Evolutionary conservation across 2,329 filamentous ascomycete species (phyloP).

Genomic region (Berkeleyomyces rouxiae): DNA sequence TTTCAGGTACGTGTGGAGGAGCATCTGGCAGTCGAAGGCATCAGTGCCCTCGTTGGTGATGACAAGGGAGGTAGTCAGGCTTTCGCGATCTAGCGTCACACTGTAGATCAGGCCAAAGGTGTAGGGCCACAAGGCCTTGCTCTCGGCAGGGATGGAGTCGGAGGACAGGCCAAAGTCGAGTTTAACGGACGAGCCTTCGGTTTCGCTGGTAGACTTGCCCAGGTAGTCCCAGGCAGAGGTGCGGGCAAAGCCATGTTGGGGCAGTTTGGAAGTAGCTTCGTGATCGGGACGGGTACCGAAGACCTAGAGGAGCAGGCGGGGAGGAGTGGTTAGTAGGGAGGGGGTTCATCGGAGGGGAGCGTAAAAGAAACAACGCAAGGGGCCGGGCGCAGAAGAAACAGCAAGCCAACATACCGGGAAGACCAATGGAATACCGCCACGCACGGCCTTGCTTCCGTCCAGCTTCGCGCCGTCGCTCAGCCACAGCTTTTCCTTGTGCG

Average conservation of each 20-base stretch:
- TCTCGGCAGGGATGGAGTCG: slow-evolving; percentile 50
- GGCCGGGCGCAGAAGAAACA: neutral
- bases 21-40: slow-evolving; percentile 77
- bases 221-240: slow-evolving; percentile 86
- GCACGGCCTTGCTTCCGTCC: slow-evolving; percentile 76
- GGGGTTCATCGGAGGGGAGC: neutral
- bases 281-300: slow-evolving; percentile 71
- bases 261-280: slow-evolving; percentile 59
- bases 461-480: slow-evolving; percentile 63
- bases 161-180: slow-evolving; percentile 86
- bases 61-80: slow-evolving; percentile 64
- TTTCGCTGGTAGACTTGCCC: slow-evolving; percentile 51
- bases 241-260: slow-evolving; percentile 90
- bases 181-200: slow-evolving; percentile 50
- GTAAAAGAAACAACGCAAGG: neutral
- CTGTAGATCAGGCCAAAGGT: slow-evolving; percentile 87
- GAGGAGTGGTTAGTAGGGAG: neutral
- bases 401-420: slow-evolving; percentile 54
- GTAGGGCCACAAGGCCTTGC: slow-evolving; percentile 62
- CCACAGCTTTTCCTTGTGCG: slow-evolving; percentile 70
- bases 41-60: slow-evolving; percentile 73
- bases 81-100: slow-evolving; percentile 62
- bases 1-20: slow-evolving; percentile 81
- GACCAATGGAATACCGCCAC: slow-evolving; percentile 81
- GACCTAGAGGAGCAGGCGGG: slow-evolving; percentile 33